These are phyloP conservation scores for Monascus purpureus DNA, from an alignment of 495 filamentous ascomycete species.

Conservation along the genomic window DNA sequence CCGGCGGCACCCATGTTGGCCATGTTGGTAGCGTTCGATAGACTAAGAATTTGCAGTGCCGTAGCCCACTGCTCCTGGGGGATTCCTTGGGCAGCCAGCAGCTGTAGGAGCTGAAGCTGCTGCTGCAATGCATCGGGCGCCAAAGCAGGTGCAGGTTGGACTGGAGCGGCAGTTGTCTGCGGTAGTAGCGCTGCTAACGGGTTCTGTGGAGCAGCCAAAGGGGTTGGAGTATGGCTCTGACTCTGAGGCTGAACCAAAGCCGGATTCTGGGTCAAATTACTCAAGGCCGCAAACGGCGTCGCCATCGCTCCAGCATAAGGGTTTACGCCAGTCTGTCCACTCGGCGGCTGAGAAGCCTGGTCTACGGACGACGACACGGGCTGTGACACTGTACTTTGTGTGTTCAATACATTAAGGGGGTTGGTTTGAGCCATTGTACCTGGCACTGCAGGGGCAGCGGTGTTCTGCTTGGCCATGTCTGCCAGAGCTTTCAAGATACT, in stretches of 20 bases:
- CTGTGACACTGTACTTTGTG: slow-evolving; percentile 29
- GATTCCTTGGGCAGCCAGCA: slow-evolving; percentile 43
- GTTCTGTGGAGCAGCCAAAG: slow-evolving; percentile 26
- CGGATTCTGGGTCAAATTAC: slow-evolving; percentile 22
- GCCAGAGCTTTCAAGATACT: slow-evolving; percentile 71
- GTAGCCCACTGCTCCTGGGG: slow-evolving; percentile 47
- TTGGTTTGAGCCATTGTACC: slow-evolving; percentile 34
- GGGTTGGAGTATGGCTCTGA: slow-evolving; percentile 28
- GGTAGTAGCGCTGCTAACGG: slow-evolving; percentile 34
- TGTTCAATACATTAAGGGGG: slow-evolving; percentile 41
- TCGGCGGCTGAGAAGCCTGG: slow-evolving; percentile 25
- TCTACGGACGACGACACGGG: slow-evolving; percentile 35
- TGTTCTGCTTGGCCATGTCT: slow-evolving; percentile 73
- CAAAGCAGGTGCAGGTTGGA: slow-evolving; percentile 17
- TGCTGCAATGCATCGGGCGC: slow-evolving; percentile 35
- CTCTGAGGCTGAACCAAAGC: slow-evolving; percentile 35
- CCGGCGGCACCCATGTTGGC: slow-evolving; percentile 17
- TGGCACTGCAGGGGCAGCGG: slow-evolving; percentile 41
- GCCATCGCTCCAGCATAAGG: slow-evolving; percentile 40
- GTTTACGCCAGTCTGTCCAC: slow-evolving; percentile 43
- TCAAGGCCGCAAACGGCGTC: slow-evolving; percentile 32
- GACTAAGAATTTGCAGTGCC: slow-evolving; percentile 34
- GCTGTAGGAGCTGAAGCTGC: slow-evolving; percentile 48
- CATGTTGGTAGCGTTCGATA: slow-evolving; percentile 20
- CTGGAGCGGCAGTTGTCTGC: slow-evolving; percentile 18